A percentile compares a stretch with the other conserved stretches of the same genome.
Evolutionary conservation across 2,329 filamentous ascomycete species (phyloP).

Genomic region (Beauveria pseudobassiana): DNA sequence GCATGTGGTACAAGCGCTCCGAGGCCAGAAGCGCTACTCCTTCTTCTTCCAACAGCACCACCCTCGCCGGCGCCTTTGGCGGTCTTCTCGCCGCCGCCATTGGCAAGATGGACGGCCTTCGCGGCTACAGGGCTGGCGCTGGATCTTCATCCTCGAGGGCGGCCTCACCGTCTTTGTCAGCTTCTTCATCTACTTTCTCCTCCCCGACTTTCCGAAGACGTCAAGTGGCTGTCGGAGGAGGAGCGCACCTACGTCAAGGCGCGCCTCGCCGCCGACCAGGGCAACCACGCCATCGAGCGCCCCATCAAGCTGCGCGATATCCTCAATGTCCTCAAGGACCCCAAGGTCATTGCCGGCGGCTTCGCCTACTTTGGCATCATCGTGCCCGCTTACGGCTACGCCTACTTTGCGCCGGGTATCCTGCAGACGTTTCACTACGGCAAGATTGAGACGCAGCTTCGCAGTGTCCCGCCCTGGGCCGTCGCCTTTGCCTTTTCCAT

Average conservation of each 20-base stretch:
- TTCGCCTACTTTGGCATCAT: slow-evolving; percentile 79
- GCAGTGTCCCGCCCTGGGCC: slow-evolving; percentile 51
- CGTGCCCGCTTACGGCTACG: slow-evolving; percentile 70
- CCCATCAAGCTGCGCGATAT: slow-evolving; percentile 53
- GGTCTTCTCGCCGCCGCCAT: slow-evolving; percentile 80
- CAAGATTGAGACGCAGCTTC: slow-evolving; percentile 49
- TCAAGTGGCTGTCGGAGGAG: slow-evolving; percentile 63
- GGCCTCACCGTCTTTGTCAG: slow-evolving; percentile 54
- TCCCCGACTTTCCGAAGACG: slow-evolving; percentile 68
- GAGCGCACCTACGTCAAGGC: slow-evolving; percentile 60
- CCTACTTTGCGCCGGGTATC: slow-evolving; percentile 70
- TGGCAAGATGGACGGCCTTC: slow-evolving; percentile 72
- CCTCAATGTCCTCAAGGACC: slow-evolving; percentile 60
- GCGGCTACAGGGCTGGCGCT: slow-evolving; percentile 69
- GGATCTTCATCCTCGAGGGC: slow-evolving; percentile 78
- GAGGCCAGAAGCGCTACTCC: slow-evolving; percentile 90
- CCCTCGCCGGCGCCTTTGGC: slow-evolving; percentile 75
- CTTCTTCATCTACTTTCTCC: slow-evolving; percentile 58
- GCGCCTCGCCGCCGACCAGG: slow-evolving; percentile 61
- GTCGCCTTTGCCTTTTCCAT: slow-evolving; percentile 75
- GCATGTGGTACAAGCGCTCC: slow-evolving; percentile 82
- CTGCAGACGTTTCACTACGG: slow-evolving; percentile 59
- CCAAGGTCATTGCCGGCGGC: slow-evolving; percentile 64
- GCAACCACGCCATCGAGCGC: slow-evolving; percentile 55
- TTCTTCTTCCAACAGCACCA: slow-evolving; percentile 87